Evolutionary conservation across 2,329 filamentous ascomycete genomes (phyloP), one percentile per base, ranked within the genome.

Genomic region (Metarhizium robertsii): DNA sequence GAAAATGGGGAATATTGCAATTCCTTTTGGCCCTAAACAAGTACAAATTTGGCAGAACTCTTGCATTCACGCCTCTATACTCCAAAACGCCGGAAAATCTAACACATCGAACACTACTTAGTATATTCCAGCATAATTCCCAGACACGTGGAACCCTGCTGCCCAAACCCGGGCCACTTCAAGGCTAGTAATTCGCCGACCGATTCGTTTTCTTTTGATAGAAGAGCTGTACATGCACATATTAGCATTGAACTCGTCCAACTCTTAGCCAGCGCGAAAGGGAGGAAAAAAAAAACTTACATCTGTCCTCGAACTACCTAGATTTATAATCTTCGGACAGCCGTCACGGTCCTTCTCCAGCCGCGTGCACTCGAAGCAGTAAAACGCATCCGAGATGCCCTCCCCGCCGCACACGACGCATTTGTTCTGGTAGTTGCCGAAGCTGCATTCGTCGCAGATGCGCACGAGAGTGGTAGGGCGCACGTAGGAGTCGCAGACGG

Each of bases 361-460:
- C 7, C 94, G 83, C 57, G 94, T 99, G 71, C 94, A 99, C 75
- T 99, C 94, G 69, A 97, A 97, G 79, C 94, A 99, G 78, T 99
- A 99, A 73, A 97, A 97, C 52, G 94, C 94, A 71, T 99, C 94
- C 38, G 88, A 94, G 70, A 99, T 99, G 34, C 94, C 94, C 75
- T 97, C 94, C 65, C 94, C 94, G 70, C 94, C 94, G 74, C 94
- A 99, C 47, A 99, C 94, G 63, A 99, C 91, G 71, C 94, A 99
- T 74, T 99, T 99, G 79, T 99, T 99, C 77, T 97, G 94, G 79
- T 96, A 99, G 80, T 99, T 99, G 69, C 94, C 94, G 72, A 99
- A 99, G 70, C 89, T 92, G 80, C 94, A 99, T 76, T 99, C 94
- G 78, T 99, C 94, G 79, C 94, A 99, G 77, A 99, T 97, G 67